Evolutionary conservation across 1,284 basidiomycete species (phyloP), one percentile per base, ranked within the genome.

Genomic region (Lignosus rhinocerotis): DNA sequence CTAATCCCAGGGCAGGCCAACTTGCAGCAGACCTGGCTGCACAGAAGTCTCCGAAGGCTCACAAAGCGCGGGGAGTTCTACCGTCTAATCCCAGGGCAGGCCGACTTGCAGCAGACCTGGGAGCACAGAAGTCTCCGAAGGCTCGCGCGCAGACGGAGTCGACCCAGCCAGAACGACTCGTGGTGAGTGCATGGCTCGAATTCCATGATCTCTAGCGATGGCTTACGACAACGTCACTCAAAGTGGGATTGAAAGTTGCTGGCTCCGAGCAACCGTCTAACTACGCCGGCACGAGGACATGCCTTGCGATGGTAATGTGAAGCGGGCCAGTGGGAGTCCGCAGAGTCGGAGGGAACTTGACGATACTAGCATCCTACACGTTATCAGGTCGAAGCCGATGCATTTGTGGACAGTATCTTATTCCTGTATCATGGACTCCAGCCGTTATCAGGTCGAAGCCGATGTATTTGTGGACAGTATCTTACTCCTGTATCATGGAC

Each of bases 1-100:
- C 81, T 58, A 90, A 90, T 75, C 87, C 88, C 34, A 85, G 86
- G 59, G 75, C 77, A 68, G 88, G 88, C 45, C 79, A 76, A 65
- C 80, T 90, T 54, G 80, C 88, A 47, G 76, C 80, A 38, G 78
- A 88, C 67, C 73, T 81, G 51, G 75, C 78, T 67, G 75, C 78
- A 47, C 79, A 78, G 55, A 85, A 81, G 70, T 72, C 75, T 55
- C 72, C 76, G 25, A 82, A 42, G 39, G 25, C 78, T 68, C 70
- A n/a, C 63, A 80, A 84, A 71, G 73, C 73, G 68, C 80, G 86
- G 67, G 87, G 87, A 46, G 83, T 80, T 53, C 77, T 77, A 67
- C 64, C 77, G 53, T 76, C 81, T 58, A 90, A 90, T 75, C 87
- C 88, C 34, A 85, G 86, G 59, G 75, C 77, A 68, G 88, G 88